Evolutionary conservation across 345 rosid genomes (phyloP).

Genomic region (Eucalyptus guilfoylei): DNA sequence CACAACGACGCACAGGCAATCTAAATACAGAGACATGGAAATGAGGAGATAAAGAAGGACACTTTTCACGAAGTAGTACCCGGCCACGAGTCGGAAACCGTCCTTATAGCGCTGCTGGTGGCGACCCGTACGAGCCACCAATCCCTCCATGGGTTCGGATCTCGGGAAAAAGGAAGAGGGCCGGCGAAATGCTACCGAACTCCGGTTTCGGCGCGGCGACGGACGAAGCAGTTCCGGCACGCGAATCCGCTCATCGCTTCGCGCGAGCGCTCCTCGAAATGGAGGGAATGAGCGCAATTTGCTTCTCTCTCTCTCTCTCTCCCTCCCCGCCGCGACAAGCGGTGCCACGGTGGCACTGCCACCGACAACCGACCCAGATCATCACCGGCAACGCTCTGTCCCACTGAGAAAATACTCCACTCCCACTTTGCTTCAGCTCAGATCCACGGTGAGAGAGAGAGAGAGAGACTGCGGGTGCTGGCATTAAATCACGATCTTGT

Average conservation of each 20-base stretch:
- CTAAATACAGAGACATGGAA: not conserved
- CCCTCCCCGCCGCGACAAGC: not conserved
- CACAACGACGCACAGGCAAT: not conserved
- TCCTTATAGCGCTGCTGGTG: constrained; percentile 25
- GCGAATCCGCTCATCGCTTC: not conserved
- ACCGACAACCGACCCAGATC: not conserved
- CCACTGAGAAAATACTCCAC: not conserved
- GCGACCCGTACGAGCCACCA: constrained; percentile 42
- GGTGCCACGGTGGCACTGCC: not conserved
- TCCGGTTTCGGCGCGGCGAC: not conserved
- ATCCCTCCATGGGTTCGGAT: not conserved
- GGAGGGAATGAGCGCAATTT: not conserved
- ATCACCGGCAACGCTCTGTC: not conserved
- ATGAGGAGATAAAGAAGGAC: not conserved
- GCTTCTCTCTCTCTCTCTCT: not conserved
- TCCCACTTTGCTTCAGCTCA: not conserved
- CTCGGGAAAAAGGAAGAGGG: not conserved
- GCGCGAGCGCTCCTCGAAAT: not conserved
- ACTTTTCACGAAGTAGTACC: constrained; percentile 4
- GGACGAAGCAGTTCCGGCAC: not conserved
- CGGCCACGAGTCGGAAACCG: constrained; percentile 35
- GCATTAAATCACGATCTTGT: not conserved
- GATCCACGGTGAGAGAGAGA: not conserved
- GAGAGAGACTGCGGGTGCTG: not conserved
- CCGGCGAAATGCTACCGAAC: not conserved